Evolutionary conservation across 805 yeast species (phyloP), one percentile per base, ranked within the genome.

Genomic region (Candida endomychidarum): DNA sequence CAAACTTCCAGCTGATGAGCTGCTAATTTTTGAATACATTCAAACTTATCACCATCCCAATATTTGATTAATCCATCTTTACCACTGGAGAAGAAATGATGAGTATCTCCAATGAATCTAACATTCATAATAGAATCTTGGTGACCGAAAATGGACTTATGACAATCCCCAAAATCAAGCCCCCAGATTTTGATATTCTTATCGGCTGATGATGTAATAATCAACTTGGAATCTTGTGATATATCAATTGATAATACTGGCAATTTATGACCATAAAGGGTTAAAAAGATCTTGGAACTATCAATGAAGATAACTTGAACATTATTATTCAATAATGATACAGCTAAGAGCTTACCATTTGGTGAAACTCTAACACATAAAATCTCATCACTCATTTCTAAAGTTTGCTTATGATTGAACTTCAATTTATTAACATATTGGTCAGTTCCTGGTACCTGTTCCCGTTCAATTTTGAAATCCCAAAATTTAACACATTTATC

Each of bases 21-120:
- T 4, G 79, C 74, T 22, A 93, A 70, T 53, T 84, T 86, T 62
- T 93, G 98, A 46, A 93, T 80, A 61, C 91, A 86, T 52, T 87
- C 96, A 61, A 93, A 93, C 63, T 93, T 93, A 53, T 86, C 95
- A 49, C 98, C 99, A 61, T 93, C 99, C 99, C 99, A 93, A 62
- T 88, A 89, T 63, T 93, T 93, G 41, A 93, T 77, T 44, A 83
- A 63, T 10, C 86, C 89, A 63, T 93, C 99, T 57, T 93, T 93
- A 23, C 91, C 83, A 42, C 87, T 81, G 41, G 95, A 83, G 65
- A 93, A 86, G 62, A 93, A 90, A 60, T 90, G 80, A 58, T 91
- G 96, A 10, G 86, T 74, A n/a, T 80, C 81, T 2, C 95, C 91
- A 37, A 89, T 73, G 55, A 93, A 93, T 45, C 70, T 76, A 21